Evolutionary conservation across 805 yeast genomes (phyloP).

Genomic region (Zygosaccharomyces bailii): DNA sequence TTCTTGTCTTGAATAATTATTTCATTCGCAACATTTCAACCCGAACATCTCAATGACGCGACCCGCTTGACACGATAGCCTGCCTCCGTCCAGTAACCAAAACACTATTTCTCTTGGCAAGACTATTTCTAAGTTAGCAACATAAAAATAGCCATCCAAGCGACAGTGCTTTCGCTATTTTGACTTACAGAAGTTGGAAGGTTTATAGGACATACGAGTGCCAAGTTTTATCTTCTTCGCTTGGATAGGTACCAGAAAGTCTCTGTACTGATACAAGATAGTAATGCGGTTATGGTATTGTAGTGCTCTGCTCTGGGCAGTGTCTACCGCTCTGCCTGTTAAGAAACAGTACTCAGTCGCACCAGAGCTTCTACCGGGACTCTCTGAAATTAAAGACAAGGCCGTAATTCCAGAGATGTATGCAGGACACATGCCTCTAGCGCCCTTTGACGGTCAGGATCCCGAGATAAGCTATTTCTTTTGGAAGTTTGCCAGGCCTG

Average conservation of each 20-base stretch:
- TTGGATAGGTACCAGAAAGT: not conserved
- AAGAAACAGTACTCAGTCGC: constrained; percentile 26
- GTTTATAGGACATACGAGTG: no score
- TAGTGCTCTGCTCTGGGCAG: constrained; percentile 1
- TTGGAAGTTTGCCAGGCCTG: constrained; percentile 55
- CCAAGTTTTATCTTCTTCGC: no score
- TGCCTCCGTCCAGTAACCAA: not conserved
- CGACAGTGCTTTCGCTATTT: not conserved
- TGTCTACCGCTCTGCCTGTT: constrained; percentile 9
- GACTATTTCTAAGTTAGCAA: not conserved
- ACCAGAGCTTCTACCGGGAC: constrained; percentile 31
- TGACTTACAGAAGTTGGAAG: no score
- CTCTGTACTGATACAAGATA: not conserved
- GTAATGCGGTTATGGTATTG: constrained; percentile 6
- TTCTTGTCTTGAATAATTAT: not conserved
- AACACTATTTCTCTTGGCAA: not conserved
- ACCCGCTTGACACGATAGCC: not conserved
- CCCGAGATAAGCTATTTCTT: constrained; percentile 58
- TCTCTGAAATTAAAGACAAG: constrained; percentile 20
- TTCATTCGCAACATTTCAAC: not conserved
- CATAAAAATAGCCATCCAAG: not conserved
- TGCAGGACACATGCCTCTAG: constrained; percentile 62
- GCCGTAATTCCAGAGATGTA: constrained; percentile 42
- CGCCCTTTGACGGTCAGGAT: constrained; percentile 24
- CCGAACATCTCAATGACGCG: not conserved